Evolutionary conservation across 208 protist genomes (phyloP).

Genomic region (Acanthamoeba castellanii): DNA sequence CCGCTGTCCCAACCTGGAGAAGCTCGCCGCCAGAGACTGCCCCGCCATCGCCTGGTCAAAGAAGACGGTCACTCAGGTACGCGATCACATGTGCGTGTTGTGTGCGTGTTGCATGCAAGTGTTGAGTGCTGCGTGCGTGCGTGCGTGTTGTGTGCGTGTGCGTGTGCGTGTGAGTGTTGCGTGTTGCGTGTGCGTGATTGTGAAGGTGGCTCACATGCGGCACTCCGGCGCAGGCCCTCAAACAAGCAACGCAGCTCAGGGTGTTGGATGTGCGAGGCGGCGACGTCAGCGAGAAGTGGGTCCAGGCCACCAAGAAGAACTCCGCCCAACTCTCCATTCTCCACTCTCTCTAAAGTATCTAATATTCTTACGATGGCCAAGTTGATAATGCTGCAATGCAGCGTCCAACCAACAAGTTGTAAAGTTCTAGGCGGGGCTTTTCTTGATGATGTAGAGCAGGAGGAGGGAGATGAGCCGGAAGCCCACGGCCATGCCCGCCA

Average conservation of each 20-base stretch:
- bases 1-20: not conserved
- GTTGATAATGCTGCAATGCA: too few relatives aligned
- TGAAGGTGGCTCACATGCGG: too few relatives aligned
- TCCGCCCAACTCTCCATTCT: not conserved
- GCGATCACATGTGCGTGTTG: too few relatives aligned
- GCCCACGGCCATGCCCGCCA: not conserved
- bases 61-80: not conserved
- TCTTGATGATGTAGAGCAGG: slow-evolving; percentile 39
- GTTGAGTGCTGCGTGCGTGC: not conserved
- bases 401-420: too few relatives aligned
- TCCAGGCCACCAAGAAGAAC: not conserved
- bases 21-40: not conserved
- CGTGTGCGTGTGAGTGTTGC: too few relatives aligned
- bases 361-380: not conserved
- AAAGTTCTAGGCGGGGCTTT: too few relatives aligned
- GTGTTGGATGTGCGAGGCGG: slow-evolving; percentile 4
- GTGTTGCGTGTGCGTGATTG: not conserved
- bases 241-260: not conserved
- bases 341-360: not conserved
- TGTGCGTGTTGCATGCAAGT: not conserved
- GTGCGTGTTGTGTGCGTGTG: too few relatives aligned
- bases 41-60: not conserved
- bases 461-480: slow-evolving; percentile 23
- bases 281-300: slow-evolving; percentile 33
- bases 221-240: not conserved